These are phyloP conservation scores for Corymbia calophylla DNA, from an alignment of 441 rosid species.

Conservation along the genomic window DNA sequence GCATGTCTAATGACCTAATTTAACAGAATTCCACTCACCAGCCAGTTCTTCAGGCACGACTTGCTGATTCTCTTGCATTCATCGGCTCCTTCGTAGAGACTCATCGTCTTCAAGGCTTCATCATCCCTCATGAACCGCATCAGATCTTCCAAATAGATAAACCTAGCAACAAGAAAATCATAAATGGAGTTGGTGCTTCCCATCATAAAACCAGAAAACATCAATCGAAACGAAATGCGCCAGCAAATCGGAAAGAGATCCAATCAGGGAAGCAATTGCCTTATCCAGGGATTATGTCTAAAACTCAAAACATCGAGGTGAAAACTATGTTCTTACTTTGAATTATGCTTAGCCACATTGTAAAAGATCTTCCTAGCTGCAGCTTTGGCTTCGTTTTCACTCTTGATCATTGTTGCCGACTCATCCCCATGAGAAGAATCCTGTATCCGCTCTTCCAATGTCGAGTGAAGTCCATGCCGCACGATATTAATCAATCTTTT, in stretches of 20 bases:
- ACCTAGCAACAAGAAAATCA: neutral
- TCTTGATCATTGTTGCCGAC: neutral
- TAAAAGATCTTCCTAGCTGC: neutral
- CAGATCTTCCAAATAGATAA: neutral
- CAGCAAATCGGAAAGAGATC: neutral
- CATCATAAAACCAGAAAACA: neutral
- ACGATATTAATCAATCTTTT: neutral
- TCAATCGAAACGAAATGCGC: neutral
- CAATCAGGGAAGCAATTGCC: neutral
- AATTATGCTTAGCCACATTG: neutral
- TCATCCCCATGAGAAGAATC: neutral
- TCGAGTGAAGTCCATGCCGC: neutral
- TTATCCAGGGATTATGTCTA: neutral
- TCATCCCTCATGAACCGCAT: neutral
- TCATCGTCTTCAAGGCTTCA: neutral
- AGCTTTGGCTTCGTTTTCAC: neutral
- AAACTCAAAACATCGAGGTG: neutral
- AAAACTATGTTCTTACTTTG: neutral
- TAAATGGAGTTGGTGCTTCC: neutral
- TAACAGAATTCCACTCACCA: neutral
- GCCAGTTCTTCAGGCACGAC: neutral
- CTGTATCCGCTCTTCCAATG: neutral
- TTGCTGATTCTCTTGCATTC: neutral
- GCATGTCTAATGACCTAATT: neutral
- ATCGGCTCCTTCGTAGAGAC: neutral